These are phyloP conservation scores for Aspergillus sp. DNA, from an alignment of 2,329 filamentous ascomycete genomes.

Conservation along the genomic window DNA sequence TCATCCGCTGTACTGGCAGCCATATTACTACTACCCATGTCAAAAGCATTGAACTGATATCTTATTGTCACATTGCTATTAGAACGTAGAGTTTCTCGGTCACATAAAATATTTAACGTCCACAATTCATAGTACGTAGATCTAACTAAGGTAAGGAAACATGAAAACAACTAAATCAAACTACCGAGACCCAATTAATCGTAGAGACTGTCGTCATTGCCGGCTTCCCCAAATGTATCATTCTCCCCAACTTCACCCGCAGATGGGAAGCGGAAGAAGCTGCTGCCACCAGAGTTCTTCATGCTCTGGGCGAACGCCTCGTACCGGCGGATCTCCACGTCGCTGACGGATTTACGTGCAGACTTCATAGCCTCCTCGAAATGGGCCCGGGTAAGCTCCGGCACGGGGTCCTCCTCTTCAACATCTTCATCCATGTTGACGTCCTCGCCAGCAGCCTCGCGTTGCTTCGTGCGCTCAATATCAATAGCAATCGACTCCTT, in stretches of 20 bases:
- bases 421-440: conserved; percentile 68
- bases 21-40: conserved; percentile 21
- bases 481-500: conserved; percentile 88
- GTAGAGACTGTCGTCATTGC: conserved; percentile 95
- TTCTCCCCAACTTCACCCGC: conserved; percentile 50
- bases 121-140: conserved; percentile 4
- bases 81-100: background rate
- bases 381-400: conserved; percentile 89
- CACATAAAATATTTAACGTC: background rate
- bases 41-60: background rate
- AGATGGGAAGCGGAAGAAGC: conserved; percentile 93
- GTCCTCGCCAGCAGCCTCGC: conserved; percentile 70
- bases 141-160: conserved; percentile 38
- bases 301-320: conserved; percentile 98
- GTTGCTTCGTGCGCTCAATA: conserved; percentile 84
- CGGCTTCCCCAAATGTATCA: conserved; percentile 69
- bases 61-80: conserved; percentile 4
- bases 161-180: conserved; percentile 24
- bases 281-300: conserved; percentile 94
- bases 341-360: conserved; percentile 86
- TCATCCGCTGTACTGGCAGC: background rate
- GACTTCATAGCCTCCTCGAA: conserved; percentile 98
- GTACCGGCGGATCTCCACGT: conserved; percentile 96
- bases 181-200: conserved; percentile 56
- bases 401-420: conserved; percentile 77